phyloP scores from a whole-genome alignment of 2,329 filamentous ascomycete species.

The Sordariomycetes sp. region DNA sequence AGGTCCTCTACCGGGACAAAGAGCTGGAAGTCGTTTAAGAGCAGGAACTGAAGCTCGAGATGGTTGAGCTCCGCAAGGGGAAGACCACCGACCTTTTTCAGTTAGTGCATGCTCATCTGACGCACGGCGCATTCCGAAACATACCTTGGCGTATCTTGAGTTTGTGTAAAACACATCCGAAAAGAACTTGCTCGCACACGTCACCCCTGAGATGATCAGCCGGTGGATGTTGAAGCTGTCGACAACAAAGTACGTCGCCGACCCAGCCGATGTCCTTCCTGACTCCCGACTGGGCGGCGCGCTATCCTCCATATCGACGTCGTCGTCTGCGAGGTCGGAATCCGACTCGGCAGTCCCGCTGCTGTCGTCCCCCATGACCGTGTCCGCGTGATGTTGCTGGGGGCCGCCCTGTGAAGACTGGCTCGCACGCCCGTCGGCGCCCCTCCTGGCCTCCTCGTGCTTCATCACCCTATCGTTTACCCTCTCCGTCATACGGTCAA shows the following conservation, averaged over 20 bases:
- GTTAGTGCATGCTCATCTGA: neutral
- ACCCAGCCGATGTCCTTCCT: neutral
- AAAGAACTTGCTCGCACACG: slow-evolving; percentile 98
- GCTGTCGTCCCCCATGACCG: slow-evolving; percentile 14
- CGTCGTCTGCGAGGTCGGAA: slow-evolving; percentile 36
- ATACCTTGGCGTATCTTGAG: slow-evolving; percentile 95
- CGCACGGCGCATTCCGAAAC: slow-evolving; percentile 11
- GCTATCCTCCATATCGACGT: slow-evolving; percentile 18
- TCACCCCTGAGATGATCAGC: slow-evolving; percentile 91
- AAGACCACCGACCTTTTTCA: slow-evolving; percentile 74
- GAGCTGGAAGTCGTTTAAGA: slow-evolving; percentile 91
- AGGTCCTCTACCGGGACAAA: slow-evolving; percentile 89
- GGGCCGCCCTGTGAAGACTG: slow-evolving; percentile 3
- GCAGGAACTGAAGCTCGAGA: slow-evolving; percentile 85
- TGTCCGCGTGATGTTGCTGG: neutral
- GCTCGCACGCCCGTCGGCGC: slow-evolving; percentile 8
- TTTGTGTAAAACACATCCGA: slow-evolving; percentile 98
- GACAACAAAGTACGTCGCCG: slow-evolving; percentile 65
- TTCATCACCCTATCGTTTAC: slow-evolving; percentile 73
- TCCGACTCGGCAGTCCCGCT: slow-evolving; percentile 28
- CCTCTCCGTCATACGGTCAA: slow-evolving; percentile 95
- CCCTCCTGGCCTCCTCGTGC: slow-evolving; percentile 39
- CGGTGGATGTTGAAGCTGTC: slow-evolving; percentile 99
- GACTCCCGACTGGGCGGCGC: neutral
- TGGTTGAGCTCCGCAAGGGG: slow-evolving; percentile 90